phyloP scores from a whole-genome alignment of 2,329 filamentous ascomycete genomes.

The Mycosphaerella sp. region DNA sequence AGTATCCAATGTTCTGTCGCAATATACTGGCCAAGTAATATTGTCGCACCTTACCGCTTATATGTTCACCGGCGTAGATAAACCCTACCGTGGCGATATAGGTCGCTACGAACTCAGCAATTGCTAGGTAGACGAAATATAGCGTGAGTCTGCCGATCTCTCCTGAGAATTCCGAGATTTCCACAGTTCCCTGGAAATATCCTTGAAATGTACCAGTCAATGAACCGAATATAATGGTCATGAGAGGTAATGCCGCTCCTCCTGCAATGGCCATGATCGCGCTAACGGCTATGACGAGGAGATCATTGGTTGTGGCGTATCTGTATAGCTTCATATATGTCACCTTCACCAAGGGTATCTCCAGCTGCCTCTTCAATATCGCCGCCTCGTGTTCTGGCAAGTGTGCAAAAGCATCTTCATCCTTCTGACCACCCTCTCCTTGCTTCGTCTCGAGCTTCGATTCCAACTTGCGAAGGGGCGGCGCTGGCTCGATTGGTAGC shows the following conservation, averaged over 20 bases:
- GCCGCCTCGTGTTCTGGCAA: slow-evolving; percentile 36
- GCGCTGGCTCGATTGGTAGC: slow-evolving; percentile 25
- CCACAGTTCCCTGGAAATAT: slow-evolving; percentile 47
- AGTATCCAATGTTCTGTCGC: slow-evolving; percentile 84
- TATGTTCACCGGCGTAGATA: slow-evolving; percentile 58
- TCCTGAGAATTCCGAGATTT: slow-evolving; percentile 52
- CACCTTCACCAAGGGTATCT: slow-evolving; percentile 40
- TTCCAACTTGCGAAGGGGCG: slow-evolving; percentile 26
- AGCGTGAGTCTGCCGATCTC: slow-evolving; percentile 60
- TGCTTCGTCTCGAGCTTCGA: slow-evolving; percentile 22
- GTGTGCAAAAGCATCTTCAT: slow-evolving; percentile 34
- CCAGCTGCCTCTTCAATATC: slow-evolving; percentile 37
- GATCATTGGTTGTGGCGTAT: slow-evolving; percentile 40
- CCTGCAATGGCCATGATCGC: slow-evolving; percentile 34
- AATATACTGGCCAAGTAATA: slow-evolving; percentile 79
- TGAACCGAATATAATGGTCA: slow-evolving; percentile 62
- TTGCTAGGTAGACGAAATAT: slow-evolving; percentile 79
- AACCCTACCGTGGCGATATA: slow-evolving; percentile 82
- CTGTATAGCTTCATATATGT: slow-evolving; percentile 40
- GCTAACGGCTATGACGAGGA: slow-evolving; percentile 38
- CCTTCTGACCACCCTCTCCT: slow-evolving; percentile 23
- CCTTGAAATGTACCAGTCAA: slow-evolving; percentile 65
- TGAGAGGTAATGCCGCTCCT: slow-evolving; percentile 35
- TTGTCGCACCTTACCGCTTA: slow-evolving; percentile 53
- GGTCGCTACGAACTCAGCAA: slow-evolving; percentile 70